Evolutionary conservation across 2,329 filamentous ascomycete species (phyloP).

Genomic region (Beauveria medogensis): DNA sequence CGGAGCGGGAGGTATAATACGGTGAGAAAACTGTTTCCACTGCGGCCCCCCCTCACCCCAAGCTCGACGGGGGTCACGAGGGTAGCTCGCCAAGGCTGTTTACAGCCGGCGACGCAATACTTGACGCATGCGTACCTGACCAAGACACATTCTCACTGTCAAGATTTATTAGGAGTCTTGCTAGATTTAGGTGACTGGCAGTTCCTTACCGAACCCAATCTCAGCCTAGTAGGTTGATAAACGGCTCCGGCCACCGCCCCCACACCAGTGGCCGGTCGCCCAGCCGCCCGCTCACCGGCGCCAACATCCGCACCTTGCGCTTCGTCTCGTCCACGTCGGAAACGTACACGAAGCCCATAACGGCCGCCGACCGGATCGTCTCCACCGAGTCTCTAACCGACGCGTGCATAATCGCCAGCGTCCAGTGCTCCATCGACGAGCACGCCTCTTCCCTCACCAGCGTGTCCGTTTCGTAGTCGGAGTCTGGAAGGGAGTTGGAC

Average conservation of each 20-base stretch:
- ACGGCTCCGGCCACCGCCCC: conserved; percentile 80
- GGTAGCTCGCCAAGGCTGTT: too few species aligned
- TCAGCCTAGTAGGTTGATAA: conserved; percentile 63
- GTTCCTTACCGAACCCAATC: too few species aligned
- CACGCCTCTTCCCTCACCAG: conserved; percentile 60
- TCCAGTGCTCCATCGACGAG: conserved; percentile 65
- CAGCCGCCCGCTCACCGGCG: conserved; percentile 74
- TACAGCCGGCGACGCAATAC: too few species aligned
- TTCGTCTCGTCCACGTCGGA: conserved; percentile 83
- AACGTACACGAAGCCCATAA: conserved; percentile 91
- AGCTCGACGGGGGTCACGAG: too few species aligned
- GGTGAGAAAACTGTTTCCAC: too few species aligned
- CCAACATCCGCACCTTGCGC: conserved; percentile 70
- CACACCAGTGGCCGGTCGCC: conserved; percentile 74
- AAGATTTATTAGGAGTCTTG: too few species aligned
- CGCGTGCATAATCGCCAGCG: conserved; percentile 79
- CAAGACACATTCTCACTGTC: too few species aligned
- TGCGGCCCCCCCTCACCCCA: too few species aligned
- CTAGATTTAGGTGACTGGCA: too few species aligned
- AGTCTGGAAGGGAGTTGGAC: conserved; percentile 13
- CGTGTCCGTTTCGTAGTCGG: conserved; percentile 26
- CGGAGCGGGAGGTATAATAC: too few species aligned
- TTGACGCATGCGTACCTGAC: too few species aligned
- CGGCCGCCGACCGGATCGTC: conserved; percentile 67
- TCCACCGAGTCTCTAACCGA: conserved; percentile 60